These are phyloP conservation scores for Aechmea fasciata DNA, from an alignment of 176 grass and related monocot genomes.

Conservation along the genomic window DNA sequence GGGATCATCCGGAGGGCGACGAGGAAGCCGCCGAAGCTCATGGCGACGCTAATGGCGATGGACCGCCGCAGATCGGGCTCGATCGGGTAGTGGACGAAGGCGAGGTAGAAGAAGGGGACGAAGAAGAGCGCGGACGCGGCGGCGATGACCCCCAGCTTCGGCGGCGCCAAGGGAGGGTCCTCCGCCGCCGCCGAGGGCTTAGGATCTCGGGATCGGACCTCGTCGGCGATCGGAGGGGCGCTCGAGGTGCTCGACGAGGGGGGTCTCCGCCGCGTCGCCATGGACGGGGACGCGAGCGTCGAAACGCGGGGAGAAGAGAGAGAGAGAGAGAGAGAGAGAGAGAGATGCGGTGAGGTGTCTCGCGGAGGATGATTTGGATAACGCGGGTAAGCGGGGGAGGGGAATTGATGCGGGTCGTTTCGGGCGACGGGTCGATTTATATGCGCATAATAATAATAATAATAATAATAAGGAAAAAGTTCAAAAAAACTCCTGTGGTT, in stretches of 20 bases:
- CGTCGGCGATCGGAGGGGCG: constrained; percentile 13
- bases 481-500: too few species aligned
- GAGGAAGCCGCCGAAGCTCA: constrained; percentile 63
- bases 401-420: too few species aligned
- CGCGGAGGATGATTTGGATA: not conserved
- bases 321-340: not conserved
- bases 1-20: constrained; percentile 60
- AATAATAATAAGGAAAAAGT: too few species aligned
- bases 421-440: too few species aligned
- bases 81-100: constrained; percentile 68
- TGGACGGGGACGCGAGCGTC: constrained; percentile 3
- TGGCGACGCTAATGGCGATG: constrained; percentile 59
- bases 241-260: constrained; percentile 14
- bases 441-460: too few species aligned
- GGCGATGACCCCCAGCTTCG: constrained; percentile 43
- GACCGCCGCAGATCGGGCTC: constrained; percentile 54
- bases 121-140: constrained; percentile 41
- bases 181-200: constrained; percentile 3
- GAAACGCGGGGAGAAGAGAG: not conserved
- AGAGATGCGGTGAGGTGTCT: not conserved
- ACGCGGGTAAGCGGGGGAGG: too few species aligned
- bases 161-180: constrained; percentile 45
- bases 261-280: constrained; percentile 43
- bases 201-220: not conserved
- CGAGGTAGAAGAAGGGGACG: constrained; percentile 82